Evolutionary conservation across 2,329 filamentous ascomycete species (phyloP), one percentile per base, ranked within the genome.

Genomic region (Diplodia scrobiculata): DNA sequence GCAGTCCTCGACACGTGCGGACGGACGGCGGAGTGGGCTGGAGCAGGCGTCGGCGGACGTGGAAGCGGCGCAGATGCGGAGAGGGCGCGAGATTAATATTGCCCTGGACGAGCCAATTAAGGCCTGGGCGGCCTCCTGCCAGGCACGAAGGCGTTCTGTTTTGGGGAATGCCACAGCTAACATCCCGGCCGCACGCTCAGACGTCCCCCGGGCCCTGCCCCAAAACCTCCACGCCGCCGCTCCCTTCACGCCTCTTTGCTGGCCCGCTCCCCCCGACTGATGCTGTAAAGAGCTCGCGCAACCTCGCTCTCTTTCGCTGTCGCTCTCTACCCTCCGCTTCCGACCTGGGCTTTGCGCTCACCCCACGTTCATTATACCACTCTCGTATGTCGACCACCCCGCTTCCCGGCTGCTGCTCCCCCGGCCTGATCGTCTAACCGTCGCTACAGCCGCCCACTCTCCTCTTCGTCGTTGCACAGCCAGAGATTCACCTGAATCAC

Each of bases 161-260:
- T 66, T 62, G 64, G 64, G 64, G 64, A 62, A 66, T 66, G 64
- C 21, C 25, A 52, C 19, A 51, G 54, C 64, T 63, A 63, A 63
- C 59, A 63, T 41, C 59, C 59, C 34, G 45, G 59, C 21, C 45
- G 45, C 17, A 29, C 29, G 59, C 59, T 41, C 48, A 63, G 59
- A 52, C 59, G 45, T 17, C 50, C 59, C 59, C 59, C 29, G 48
- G 59, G 45, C 29, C 59, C 59, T 52, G 11, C 48, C 59, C 52
- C 59, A 27, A 63, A 63, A 63, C 38, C 59, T 60, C 38, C 55
- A 60, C 45, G 38, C 45, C 38, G 55, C 55, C 55, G 55, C 55
- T 47, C 55, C 55, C 38, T 60, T 27, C 38, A 60, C 38, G 55
- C 55, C 34, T 47, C 45, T 47, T 60, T 60, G 55, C 55, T 54